A percentile compares a stretch with the other conserved stretches of the same genome.
Conservation (phyloP, 2,329 filamentous ascomycete species). For the Clarireedia hainanense region DNA sequence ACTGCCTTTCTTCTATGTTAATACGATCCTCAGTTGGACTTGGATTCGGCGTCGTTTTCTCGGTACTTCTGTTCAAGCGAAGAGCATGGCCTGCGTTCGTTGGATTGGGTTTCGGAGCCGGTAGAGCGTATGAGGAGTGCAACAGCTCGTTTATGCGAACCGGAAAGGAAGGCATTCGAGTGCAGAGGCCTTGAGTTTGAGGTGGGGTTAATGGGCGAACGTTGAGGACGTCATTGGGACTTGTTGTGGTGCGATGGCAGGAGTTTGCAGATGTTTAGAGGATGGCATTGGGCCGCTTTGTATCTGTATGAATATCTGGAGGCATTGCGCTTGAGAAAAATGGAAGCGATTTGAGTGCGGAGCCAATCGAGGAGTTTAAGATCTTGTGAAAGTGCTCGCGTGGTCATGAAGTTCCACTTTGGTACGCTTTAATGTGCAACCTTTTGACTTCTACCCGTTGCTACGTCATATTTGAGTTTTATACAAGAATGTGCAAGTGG, state of each 20-base stretch:
- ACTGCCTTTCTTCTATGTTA: constrained; percentile 92
- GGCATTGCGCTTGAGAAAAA: not conserved
- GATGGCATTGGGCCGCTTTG: constrained; percentile 2
- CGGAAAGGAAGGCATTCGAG: constrained; percentile 25
- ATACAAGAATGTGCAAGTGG: no score
- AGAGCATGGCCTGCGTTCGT: constrained; percentile 96
- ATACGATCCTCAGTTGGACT: constrained; percentile 95
- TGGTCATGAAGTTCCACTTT: no score
- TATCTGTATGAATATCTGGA: constrained; percentile 22
- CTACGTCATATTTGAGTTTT: no score
- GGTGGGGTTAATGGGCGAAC: constrained; percentile 12
- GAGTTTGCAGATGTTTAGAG: constrained; percentile 1
- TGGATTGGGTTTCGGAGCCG: constrained; percentile 89
- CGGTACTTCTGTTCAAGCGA: constrained; percentile 95
- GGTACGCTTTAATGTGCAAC: no score
- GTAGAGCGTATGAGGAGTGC: constrained; percentile 96
- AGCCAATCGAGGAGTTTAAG: no score
- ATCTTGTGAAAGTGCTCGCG: no score
- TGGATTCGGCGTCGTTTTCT: constrained; percentile 97
- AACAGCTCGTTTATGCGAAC: constrained; percentile 44
- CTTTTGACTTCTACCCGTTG: no score
- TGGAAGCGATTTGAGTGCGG: not conserved
- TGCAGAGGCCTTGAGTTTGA: constrained; percentile 22
- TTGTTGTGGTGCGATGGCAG: not conserved
- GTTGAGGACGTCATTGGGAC: not conserved